phyloP scores from a whole-genome alignment of 2,329 filamentous ascomycete species.

The Neopestalotiopsis rosae region DNA sequence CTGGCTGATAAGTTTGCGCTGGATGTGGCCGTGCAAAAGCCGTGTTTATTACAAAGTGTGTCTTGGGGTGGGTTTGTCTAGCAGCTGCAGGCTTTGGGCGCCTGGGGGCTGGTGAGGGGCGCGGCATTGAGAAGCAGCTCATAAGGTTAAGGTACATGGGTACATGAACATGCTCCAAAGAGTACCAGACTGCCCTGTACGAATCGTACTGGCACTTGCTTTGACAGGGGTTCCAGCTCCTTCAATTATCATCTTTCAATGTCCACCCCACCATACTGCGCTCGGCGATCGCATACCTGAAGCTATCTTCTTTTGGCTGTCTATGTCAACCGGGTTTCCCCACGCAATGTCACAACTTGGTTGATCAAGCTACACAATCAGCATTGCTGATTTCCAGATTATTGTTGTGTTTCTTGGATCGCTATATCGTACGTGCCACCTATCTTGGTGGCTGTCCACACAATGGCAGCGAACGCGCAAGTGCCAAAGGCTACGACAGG shows the following conservation, averaged over 20 bases:
- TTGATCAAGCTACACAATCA: neutral
- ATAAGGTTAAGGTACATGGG: no score
- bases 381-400: no score
- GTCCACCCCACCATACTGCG: neutral
- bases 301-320: neutral
- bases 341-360: neutral
- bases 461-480: slow-evolving; percentile 24
- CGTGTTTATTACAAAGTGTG: no score
- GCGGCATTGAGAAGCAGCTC: no score
- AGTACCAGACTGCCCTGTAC: no score
- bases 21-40: no score
- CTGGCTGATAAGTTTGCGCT: neutral
- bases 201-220: no score
- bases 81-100: no score
- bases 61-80: no score
- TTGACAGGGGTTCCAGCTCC: no score
- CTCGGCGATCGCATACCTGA: neutral
- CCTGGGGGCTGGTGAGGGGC: no score
- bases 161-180: no score
- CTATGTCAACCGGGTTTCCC: neutral
- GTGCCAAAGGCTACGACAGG: slow-evolving; percentile 18
- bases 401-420: neutral
- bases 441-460: neutral
- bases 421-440: neutral
- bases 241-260: neutral